Percentiles rank a stretch among this genome's conserved stretches.
Conservation (phyloP, 192 early-diverging fungal genomes). For the Backusella macrospora region DNA sequence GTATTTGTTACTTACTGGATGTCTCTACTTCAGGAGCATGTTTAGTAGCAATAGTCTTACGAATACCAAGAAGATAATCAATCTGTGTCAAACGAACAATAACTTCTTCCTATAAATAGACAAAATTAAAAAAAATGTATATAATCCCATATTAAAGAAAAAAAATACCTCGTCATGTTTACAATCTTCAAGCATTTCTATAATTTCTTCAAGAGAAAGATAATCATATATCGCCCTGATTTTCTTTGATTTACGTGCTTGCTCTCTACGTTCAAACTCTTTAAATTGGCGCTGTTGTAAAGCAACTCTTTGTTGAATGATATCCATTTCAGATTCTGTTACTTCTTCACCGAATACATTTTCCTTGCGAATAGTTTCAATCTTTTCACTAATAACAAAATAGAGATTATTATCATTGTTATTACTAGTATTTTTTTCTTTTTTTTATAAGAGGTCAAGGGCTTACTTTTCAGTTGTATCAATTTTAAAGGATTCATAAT, state of each 20-base stretch:
- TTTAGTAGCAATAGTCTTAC: constrained; percentile 69
- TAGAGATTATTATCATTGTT: background rate
- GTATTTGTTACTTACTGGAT: constrained; percentile 38
- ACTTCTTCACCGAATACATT: constrained; percentile 90
- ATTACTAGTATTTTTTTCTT: background rate
- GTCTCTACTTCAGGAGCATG: constrained; percentile 53
- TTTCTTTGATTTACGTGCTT: constrained; percentile 75
- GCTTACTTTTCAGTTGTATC: constrained; percentile 20
- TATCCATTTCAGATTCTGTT: constrained; percentile 86
- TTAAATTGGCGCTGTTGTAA: constrained; percentile 90
- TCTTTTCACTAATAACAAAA: constrained; percentile 57
- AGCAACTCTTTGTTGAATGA: constrained; percentile 89
- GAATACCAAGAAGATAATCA: constrained; percentile 71
- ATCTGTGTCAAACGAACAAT: constrained; percentile 82
- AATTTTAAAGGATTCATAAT: constrained; percentile 22
- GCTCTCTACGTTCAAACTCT: constrained; percentile 83
- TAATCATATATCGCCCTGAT: constrained; percentile 79
- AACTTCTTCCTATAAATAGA: constrained; percentile 67
- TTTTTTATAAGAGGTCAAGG: background rate
- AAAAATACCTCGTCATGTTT: constrained; percentile 73
- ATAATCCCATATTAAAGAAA: background rate
- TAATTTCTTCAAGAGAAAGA: constrained; percentile 82
- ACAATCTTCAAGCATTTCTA: constrained; percentile 78
- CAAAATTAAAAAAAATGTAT: background rate
- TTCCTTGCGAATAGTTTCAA: constrained; percentile 80